Evolutionary conservation across 108 stramenopile species (phyloP).

Genomic region (Cyclotella sp.): DNA sequence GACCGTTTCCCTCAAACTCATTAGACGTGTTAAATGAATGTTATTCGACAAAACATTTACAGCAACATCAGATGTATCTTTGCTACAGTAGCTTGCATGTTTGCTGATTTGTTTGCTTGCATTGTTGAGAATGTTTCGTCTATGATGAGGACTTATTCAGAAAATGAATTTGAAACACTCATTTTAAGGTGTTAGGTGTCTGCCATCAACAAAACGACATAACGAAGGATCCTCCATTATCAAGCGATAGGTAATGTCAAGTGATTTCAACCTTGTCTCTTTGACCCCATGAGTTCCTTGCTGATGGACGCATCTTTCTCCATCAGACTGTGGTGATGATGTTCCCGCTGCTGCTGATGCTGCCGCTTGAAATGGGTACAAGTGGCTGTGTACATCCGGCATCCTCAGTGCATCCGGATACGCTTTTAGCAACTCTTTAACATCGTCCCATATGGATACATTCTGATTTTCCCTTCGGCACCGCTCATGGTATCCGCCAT

Average conservation of each 20-base stretch:
- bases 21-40: too few relatives aligned
- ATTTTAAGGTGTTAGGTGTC: too few relatives aligned
- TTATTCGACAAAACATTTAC: too few relatives aligned
- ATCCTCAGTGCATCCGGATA: constrained; percentile 34
- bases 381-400: constrained; percentile 20
- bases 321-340: neutral
- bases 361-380: constrained; percentile 38
- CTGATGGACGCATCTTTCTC: neutral
- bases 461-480: neutral
- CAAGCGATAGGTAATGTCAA: constrained; percentile 20
- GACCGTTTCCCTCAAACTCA: too few relatives aligned
- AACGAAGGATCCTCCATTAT: constrained; percentile 33
- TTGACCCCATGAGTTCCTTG: neutral
- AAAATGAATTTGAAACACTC: too few relatives aligned
- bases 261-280: neutral
- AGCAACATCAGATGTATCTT: too few relatives aligned
- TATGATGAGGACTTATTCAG: too few relatives aligned
- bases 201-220: neutral
- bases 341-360: constrained; percentile 24
- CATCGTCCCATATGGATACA: constrained; percentile 11
- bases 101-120: too few relatives aligned
- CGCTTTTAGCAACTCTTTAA: constrained; percentile 24
- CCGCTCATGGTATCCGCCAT: neutral
- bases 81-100: too few relatives aligned
- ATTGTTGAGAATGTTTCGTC: too few relatives aligned